These are phyloP conservation scores for Candida suzukii DNA, from an alignment of 805 yeast species.

Conservation along the genomic window DNA sequence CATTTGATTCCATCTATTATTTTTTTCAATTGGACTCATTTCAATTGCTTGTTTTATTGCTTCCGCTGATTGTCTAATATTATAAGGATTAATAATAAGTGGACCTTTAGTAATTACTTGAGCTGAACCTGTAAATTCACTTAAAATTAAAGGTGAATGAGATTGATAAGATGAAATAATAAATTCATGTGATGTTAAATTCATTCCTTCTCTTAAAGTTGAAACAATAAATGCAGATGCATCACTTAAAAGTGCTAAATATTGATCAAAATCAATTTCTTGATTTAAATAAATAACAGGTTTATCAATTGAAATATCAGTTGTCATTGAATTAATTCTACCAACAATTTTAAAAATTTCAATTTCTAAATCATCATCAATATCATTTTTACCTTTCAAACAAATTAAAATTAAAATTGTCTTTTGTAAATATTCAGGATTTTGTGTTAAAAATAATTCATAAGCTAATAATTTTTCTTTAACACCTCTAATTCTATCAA, in stretches of 20 bases:
- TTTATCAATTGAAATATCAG: conserved; percentile 64
- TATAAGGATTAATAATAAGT: conserved; percentile 87
- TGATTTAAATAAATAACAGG: conserved; percentile 86
- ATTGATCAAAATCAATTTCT: conserved; percentile 85
- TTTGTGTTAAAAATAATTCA: conserved; percentile 62
- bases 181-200: conserved; percentile 92
- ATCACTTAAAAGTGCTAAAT: conserved; percentile 75
- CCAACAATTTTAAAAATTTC: conserved; percentile 75
- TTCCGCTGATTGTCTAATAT: conserved; percentile 56
- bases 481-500: conserved; percentile 82
- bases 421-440: conserved; percentile 63
- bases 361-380: conserved; percentile 58
- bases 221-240: conserved; percentile 86
- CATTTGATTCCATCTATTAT: conserved; percentile 54
- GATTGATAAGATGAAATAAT: conserved; percentile 64
- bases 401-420: conserved; percentile 83
- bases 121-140: conserved; percentile 95
- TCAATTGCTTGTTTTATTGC: conserved; percentile 57
- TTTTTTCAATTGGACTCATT: conserved; percentile 54
- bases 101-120: conserved; percentile 67
- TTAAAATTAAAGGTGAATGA: conserved; percentile 75
- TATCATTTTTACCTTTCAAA: conserved; percentile 39
- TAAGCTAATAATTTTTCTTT: conserved; percentile 83
- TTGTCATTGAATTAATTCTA: conserved; percentile 72
- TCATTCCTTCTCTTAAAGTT: conserved; percentile 95